Evolutionary conservation across 202 grass and related monocot genomes (phyloP).

Genomic region (Schoenoplectus triqueter): DNA sequence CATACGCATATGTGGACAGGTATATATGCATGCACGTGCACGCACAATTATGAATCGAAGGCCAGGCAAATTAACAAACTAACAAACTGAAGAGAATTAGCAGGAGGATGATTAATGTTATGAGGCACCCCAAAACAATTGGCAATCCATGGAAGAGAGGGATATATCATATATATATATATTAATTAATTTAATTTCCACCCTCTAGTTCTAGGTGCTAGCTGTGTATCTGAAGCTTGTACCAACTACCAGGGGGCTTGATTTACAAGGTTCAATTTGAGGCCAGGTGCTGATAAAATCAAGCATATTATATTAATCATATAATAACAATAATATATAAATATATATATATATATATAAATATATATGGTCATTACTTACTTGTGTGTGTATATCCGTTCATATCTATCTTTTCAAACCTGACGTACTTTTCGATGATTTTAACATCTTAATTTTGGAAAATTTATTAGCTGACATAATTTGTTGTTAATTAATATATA

Average conservation of each 20-base stretch:
- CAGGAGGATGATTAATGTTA: background rate
- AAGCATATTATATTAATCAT: background rate
- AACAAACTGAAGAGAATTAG: too few relatives aligned
- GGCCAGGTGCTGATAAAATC: slow-evolving; percentile 41
- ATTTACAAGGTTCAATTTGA: slow-evolving; percentile 50
- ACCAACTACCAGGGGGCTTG: slow-evolving; percentile 71
- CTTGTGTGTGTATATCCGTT: slow-evolving; percentile 16
- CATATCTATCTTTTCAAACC: slow-evolving; percentile 15
- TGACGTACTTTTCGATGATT: background rate
- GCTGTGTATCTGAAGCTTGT: slow-evolving; percentile 62
- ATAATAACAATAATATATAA: too few relatives aligned
- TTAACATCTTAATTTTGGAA: too few relatives aligned
- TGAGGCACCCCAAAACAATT: slow-evolving; percentile 10
- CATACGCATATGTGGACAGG: too few relatives aligned
- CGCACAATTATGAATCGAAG: too few relatives aligned
- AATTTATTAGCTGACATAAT: too few relatives aligned
- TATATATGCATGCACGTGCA: too few relatives aligned
- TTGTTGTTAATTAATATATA: too few relatives aligned
- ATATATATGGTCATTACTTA: slow-evolving; percentile 26
- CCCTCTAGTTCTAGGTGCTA: too few relatives aligned
- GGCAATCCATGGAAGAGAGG: slow-evolving; percentile 32
- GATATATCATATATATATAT: slow-evolving; percentile 37
- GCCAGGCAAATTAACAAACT: too few relatives aligned
- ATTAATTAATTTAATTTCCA: too few relatives aligned
- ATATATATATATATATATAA: too few relatives aligned